Evolutionary conservation across 2,329 filamentous ascomycete species (phyloP), one percentile per base, ranked within the genome.

Genomic region (Aspergillus sp.): DNA sequence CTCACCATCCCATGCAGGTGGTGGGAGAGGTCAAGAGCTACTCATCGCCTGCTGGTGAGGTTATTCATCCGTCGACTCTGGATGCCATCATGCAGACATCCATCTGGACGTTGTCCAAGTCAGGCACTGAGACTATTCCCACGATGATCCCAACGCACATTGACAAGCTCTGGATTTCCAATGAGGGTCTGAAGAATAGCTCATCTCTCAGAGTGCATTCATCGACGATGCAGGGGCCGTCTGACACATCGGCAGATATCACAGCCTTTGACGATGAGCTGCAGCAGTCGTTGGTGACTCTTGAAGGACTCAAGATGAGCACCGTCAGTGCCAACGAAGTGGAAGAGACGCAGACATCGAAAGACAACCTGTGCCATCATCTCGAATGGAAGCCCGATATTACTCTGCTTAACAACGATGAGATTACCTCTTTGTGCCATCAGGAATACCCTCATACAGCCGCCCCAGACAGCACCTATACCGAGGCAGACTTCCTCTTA

Each of bases 331-430:
- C 19, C 19, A 36, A 28, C n/a, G 29, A 4, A 5, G n/a, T 8
- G 7, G 33, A 19, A 26, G 27, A n/a, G 12, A 7, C 11, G 26
- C 6, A 26, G n/a, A 29, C 33, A 12, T 13, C 8, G 6, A 12
- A 32, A 1, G 40, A 30, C 6, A 37, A 35, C 19, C 40, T 42
- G 1, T 42, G 40, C 8, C 40, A 42, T 12, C 29, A 38, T 31
- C 9, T 45, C n/a, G 37, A 40, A 37, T 37, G 42, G 41, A 40
- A 39, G 30, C 33, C 45, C n/a, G 41, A 40, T 37, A 10, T 39
- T 13, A 33, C 40, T 34, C 28, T 40, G 8, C 33, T 39, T 27
- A 31, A 5, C 26, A 37, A 29, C 36, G 42, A 31, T 7, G 41
- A 44, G 19, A 10, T 37, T 5, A 27, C 11, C 7, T 11, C 11